Percentiles rank a stretch among this genome's conserved stretches.
These are phyloP conservation scores for Ramaria rubella DNA, from an alignment of 768 basidiomycete genomes.

Conservation along the genomic window DNA sequence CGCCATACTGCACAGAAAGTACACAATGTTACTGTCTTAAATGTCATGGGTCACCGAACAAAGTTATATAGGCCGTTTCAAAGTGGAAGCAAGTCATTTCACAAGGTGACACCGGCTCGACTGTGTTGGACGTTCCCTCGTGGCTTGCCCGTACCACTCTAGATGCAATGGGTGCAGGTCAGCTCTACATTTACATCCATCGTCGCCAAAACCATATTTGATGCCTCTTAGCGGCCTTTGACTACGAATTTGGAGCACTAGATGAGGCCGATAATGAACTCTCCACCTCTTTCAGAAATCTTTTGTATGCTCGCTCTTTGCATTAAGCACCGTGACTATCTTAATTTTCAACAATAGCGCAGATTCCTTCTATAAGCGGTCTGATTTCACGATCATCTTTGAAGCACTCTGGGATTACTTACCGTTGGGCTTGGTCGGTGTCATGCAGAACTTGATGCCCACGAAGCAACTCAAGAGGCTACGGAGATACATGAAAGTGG, in stretches of 20 bases:
- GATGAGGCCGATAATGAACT: slow-evolving; percentile 44
- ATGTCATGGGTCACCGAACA: not conserved
- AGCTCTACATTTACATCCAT: not conserved
- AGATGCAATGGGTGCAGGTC: slow-evolving; percentile 35
- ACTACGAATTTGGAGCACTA: slow-evolving; percentile 52
- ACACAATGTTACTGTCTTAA: slow-evolving; percentile 11
- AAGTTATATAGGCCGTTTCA: slow-evolving; percentile 35
- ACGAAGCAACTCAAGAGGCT: not conserved
- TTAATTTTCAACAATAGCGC: slow-evolving; percentile 1
- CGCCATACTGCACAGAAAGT: slow-evolving; percentile 15
- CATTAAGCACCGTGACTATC: not conserved
- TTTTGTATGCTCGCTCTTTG: slow-evolving; percentile 17
- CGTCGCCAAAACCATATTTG: not conserved
- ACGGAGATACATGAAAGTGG: not conserved
- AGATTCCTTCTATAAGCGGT: not conserved
- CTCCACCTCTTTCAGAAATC: slow-evolving; percentile 45
- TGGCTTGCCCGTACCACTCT: slow-evolving; percentile 36
- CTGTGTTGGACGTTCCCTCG: slow-evolving; percentile 41
- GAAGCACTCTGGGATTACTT: not conserved
- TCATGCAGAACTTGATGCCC: not conserved
- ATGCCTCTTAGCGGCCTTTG: slow-evolving; percentile 25
- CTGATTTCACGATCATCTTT: not conserved
- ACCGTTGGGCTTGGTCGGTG: not conserved
- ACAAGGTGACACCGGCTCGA: slow-evolving; percentile 24
- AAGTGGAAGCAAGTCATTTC: slow-evolving; percentile 46